Conservation (phyloP, 192 early-diverging fungal genomes). For the Fimicolochytrium jonesii region DNA sequence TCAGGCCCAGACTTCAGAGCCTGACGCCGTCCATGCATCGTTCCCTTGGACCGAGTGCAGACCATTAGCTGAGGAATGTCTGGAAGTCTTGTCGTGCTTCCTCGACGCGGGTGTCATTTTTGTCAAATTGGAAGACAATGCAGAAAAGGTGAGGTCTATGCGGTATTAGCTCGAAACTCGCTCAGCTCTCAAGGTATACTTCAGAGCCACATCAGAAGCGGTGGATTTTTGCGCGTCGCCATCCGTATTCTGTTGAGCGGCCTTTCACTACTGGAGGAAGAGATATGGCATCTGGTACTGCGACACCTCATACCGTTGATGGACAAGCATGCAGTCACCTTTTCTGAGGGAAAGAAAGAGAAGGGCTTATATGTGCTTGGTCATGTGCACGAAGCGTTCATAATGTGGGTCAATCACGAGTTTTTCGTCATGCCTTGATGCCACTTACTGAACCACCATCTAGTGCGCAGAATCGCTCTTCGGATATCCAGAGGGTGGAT, state of each 20-base stretch:
- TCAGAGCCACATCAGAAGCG: constrained; percentile 27
- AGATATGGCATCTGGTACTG: constrained; percentile 27
- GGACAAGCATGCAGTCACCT: constrained; percentile 30
- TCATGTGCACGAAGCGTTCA: constrained; percentile 33
- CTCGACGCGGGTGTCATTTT: constrained; percentile 33
- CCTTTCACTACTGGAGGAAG: constrained; percentile 28
- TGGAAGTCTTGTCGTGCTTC: constrained; percentile 25
- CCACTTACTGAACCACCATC: neutral
- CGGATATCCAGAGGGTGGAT: neutral
- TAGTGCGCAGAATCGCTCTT: neutral
- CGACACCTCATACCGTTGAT: constrained; percentile 35
- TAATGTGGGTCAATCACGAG: constrained; percentile 32
- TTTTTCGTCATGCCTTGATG: neutral
- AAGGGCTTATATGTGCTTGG: constrained; percentile 29
- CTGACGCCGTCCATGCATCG: too few species aligned
- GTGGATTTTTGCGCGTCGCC: constrained; percentile 34
- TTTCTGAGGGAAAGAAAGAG: constrained; percentile 20
- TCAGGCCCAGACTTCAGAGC: too few species aligned
- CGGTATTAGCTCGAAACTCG: neutral
- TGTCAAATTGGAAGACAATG: constrained; percentile 21
- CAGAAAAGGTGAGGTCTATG: constrained; percentile 32
- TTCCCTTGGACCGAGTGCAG: constrained; percentile 39
- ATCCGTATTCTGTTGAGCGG: constrained; percentile 38
- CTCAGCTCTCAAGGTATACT: neutral
- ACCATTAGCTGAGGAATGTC: constrained; percentile 34